phyloP scores from a whole-genome alignment of 768 basidiomycete genomes.

The Pseudohyphozyma bogoriensis region DNA sequence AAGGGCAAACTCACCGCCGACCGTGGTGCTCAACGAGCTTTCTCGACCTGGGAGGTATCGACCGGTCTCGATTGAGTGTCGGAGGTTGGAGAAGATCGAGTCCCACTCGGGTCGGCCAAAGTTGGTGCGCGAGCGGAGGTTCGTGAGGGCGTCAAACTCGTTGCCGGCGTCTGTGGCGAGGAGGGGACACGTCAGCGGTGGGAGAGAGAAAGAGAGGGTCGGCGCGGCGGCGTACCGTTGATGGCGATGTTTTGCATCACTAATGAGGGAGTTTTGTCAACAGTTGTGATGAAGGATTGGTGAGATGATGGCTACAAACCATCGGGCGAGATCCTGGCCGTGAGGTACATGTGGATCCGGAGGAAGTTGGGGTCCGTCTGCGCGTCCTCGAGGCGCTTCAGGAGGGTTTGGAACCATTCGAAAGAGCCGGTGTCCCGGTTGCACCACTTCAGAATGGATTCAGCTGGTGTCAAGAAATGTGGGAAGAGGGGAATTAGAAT shows the following conservation, averaged over 20 bases:
- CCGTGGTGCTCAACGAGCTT: conserved; percentile 67
- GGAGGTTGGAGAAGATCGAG: conserved; percentile 63
- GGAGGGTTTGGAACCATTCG: conserved; percentile 86
- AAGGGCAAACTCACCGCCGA: conserved; percentile 36
- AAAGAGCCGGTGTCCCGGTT: conserved; percentile 80
- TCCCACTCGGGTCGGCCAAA: conserved; percentile 89
- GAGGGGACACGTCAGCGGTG: neutral
- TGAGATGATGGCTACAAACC: too few relatives aligned
- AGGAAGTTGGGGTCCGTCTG: conserved; percentile 69
- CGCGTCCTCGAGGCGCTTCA: conserved; percentile 67
- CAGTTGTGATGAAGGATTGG: too few relatives aligned
- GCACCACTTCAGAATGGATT: too few relatives aligned
- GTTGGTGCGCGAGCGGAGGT: conserved; percentile 76
- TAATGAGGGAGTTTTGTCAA: too few relatives aligned
- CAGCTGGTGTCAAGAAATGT: neutral
- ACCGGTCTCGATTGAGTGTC: conserved; percentile 67
- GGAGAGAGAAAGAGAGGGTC: neutral
- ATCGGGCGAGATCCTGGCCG: conserved; percentile 71
- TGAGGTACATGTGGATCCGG: conserved; percentile 81
- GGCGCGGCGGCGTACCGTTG: conserved; percentile 43
- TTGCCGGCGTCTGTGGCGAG: conserved; percentile 56
- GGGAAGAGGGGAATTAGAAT: conserved; percentile 48
- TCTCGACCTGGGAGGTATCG: conserved; percentile 67
- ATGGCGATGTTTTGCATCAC: conserved; percentile 88
- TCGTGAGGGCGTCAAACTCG: conserved; percentile 78